These are phyloP conservation scores for Pseudogymnoascus sp. DNA, from an alignment of 2,329 filamentous ascomycete genomes.

Conservation along the genomic window DNA sequence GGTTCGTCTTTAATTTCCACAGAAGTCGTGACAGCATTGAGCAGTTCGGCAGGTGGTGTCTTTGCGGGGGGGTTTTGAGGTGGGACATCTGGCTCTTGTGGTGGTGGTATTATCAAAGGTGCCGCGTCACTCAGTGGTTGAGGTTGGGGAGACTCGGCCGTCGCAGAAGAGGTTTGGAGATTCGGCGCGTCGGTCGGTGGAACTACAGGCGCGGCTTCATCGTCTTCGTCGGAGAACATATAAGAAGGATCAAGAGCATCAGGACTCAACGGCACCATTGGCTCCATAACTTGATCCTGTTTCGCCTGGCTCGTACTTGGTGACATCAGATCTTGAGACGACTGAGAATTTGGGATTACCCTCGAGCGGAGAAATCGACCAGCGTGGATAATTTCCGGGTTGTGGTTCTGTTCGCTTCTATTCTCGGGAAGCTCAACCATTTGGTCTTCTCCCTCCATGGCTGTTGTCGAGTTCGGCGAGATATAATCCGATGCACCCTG, in stretches of 20 bases:
- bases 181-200: neutral
- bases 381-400: neutral
- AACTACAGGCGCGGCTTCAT: constrained; percentile 15
- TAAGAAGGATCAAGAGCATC: constrained; percentile 26
- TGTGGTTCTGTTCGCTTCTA: neutral
- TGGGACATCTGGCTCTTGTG: neutral
- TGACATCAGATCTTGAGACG: neutral
- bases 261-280: constrained; percentile 13
- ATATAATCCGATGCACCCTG: neutral
- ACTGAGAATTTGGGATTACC: constrained; percentile 14
- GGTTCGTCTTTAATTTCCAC: neutral
- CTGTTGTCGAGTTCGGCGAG: neutral
- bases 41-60: neutral
- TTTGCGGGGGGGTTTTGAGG: neutral
- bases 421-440: neutral
- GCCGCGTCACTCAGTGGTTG: neutral
- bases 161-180: neutral
- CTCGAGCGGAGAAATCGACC: neutral
- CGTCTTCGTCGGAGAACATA: constrained; percentile 36
- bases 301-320: constrained; percentile 14
- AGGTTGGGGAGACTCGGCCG: neutral
- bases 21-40: neutral
- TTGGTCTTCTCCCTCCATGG: neutral
- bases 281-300: neutral
- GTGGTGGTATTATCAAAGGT: neutral